Base-by-base conservation (phyloP, 192 early-diverging fungal genomes). In the Lobosporangium transversale region DNA sequence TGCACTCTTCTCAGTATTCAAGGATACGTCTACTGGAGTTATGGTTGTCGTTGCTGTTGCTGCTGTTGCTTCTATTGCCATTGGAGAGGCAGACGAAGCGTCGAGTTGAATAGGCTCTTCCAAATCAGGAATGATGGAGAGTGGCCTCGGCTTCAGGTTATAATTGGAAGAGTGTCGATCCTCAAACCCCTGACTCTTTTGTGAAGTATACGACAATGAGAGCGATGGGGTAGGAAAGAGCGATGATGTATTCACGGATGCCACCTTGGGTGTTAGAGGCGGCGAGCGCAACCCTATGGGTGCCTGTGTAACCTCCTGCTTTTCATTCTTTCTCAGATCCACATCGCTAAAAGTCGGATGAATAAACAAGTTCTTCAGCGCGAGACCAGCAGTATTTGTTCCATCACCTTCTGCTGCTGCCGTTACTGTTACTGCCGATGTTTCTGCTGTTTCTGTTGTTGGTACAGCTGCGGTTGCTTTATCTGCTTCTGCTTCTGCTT, bases 101-200 rank as follows among this genome's bases (percentile, higher is more conserved):
- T n/a, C 3, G 4, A 54, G 24, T 2, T 21, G 33, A 26, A 32
- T 21, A 4, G 67, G 50, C 23, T 70, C 68, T 12, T 70, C 68
- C 30, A 70, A 17, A 45, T 73, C 70, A 30, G 48, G 70, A 37
- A 73, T 73, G 48, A 65, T 44, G 2, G 70, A 65, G 9, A 66
- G 50, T 31, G 68, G 68, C 18, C 68, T 37, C 0, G 58, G 23
- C 40, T 61, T 69, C 17, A 26, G 14, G 23, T 62, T 48, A 27
- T 24, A n/a, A n/a, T n/a, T n/a, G n/a, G n/a, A n/a, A 23, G 12
- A 45, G n/a, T 15, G 36, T 23, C 23, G 31, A 20, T 51, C 27
- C 17, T 67, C 54, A n/a, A 30, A 35, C 24, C 36, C 21, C 18
- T 37, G 27, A 14, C 37, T 40, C 37, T 40, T 40, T 40, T 40